A percentile compares a stretch with the other conserved stretches of the same genome.
Evolutionary conservation across 2,329 filamentous ascomycete genomes (phyloP).

Genomic region (Sordariomycetes sp.): DNA sequence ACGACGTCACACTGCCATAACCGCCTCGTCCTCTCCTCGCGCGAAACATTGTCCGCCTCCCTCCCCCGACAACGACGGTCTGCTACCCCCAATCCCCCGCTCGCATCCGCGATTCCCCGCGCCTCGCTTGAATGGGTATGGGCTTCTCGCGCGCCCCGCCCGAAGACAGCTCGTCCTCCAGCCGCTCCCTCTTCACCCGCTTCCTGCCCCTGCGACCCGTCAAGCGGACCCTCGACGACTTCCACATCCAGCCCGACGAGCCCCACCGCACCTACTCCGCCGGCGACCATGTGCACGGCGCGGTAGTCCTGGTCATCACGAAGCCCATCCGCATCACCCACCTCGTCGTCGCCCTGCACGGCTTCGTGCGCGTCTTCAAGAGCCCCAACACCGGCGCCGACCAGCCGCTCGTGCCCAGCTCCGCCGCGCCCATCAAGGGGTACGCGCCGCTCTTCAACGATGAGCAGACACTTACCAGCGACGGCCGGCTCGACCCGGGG

Average conservation of each 20-base stretch:
- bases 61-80: background rate
- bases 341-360: constrained; percentile 64
- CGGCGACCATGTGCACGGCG: constrained; percentile 61
- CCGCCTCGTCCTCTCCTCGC: background rate
- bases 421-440: constrained; percentile 34
- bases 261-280: constrained; percentile 65
- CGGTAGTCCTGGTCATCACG: constrained; percentile 57
- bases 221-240: constrained; percentile 59
- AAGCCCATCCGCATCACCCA: constrained; percentile 70
- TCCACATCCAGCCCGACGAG: constrained; percentile 64
- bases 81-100: background rate
- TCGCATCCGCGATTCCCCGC: background rate
- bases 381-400: constrained; percentile 41
- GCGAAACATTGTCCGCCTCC: background rate
- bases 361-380: constrained; percentile 69
- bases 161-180: constrained; percentile 4
- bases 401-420: constrained; percentile 23
- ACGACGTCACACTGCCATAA: background rate
- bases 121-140: constrained; percentile 3
- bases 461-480: constrained; percentile 65
- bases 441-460: constrained; percentile 75
- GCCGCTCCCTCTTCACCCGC: constrained; percentile 1
- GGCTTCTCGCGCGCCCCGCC: constrained; percentile 2
- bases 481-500: constrained; percentile 60
- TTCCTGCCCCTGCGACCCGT: constrained; percentile 17